Base-by-base conservation (phyloP, 352 stramenopile species). In the Pythium chondricola region DNA sequence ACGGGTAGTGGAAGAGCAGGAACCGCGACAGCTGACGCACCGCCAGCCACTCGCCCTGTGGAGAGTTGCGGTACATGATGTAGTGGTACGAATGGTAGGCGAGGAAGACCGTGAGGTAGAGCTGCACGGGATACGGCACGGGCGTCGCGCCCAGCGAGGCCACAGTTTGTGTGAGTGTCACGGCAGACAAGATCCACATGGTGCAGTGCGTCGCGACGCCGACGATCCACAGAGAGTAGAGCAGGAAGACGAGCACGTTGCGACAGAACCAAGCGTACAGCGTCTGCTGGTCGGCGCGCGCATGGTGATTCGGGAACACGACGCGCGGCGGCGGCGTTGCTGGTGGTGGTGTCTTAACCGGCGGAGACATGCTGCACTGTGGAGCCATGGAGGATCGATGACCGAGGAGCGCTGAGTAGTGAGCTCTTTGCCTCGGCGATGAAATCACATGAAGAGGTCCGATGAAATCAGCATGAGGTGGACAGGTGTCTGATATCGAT, bases 21-120 rank as follows among this genome's bases (percentile, higher is more conserved):
- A 33, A n/a, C 16, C 63, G 60, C 3, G 46, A 36, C 37, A 59
- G 65, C 5, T 52, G 39, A 36, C 58, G 65, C 30, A 63, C 27
- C 8, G 6, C 6, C 16, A 33, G 21, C 76, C 76, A 88, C 32
- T 50, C 31, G 22, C 69, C 61, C 31, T 32, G 61, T 38, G 65
- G 2, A 6, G 20, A 40, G 6, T n/a, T 3, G 20, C 26, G 13
- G 49, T 48, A 53, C 14, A 65, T n/a, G 17, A 73, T 24, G 6
- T 42, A 55, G 29, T 75, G 65, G 35, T 77, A 81, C 14, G 67
- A 61, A 43, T 74, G 68, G 41, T 85, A 88, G 11, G 74, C 22
- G 11, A 31, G 41, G 17, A 70, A 71, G n/a, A 33, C 43, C 29
- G 43, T 16, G 11, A 82, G 14, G 48, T 69, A 83, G 2, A 65